phyloP scores from a whole-genome alignment of 306 rosid species.

The Pyrus bretschneideri region DNA sequence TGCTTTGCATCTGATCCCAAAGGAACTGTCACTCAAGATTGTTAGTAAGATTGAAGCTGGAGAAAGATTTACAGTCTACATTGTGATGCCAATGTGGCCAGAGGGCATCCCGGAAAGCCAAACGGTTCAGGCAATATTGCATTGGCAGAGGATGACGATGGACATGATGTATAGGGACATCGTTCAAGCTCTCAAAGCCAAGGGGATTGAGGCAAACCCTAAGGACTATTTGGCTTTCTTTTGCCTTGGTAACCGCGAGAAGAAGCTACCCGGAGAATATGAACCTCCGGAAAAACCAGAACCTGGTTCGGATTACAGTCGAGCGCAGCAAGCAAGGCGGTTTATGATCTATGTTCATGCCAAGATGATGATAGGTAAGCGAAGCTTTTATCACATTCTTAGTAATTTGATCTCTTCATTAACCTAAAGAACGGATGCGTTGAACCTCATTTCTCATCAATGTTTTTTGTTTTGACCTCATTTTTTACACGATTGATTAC shows the following conservation, averaged over 20 bases:
- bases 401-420: not conserved
- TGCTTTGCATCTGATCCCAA: conserved; percentile 37
- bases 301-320: conserved; percentile 27
- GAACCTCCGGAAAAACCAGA: conserved; percentile 31
- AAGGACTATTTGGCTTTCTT: conserved; percentile 47
- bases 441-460: no score
- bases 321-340: conserved; percentile 41
- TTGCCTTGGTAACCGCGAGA: conserved; percentile 49
- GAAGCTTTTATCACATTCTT: not conserved
- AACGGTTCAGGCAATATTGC: conserved; percentile 37
- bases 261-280: conserved; percentile 21
- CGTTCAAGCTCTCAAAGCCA: conserved; percentile 27
- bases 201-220: conserved; percentile 34
- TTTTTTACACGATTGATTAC: no score
- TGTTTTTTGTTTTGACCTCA: no score
- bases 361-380: conserved; percentile 48
- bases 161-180: conserved; percentile 53
- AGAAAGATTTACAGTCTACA: conserved; percentile 37
- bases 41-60: conserved; percentile 50
- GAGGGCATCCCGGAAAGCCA: conserved; percentile 45
- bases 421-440: not conserved
- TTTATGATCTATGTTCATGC: conserved; percentile 56
- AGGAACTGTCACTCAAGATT: conserved; percentile 45
- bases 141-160: conserved; percentile 49
- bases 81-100: conserved; percentile 60